Evolutionary conservation across 345 rosid species (phyloP), one percentile per base, ranked within the genome.

Genomic region (Lepidium aucheri): DNA sequence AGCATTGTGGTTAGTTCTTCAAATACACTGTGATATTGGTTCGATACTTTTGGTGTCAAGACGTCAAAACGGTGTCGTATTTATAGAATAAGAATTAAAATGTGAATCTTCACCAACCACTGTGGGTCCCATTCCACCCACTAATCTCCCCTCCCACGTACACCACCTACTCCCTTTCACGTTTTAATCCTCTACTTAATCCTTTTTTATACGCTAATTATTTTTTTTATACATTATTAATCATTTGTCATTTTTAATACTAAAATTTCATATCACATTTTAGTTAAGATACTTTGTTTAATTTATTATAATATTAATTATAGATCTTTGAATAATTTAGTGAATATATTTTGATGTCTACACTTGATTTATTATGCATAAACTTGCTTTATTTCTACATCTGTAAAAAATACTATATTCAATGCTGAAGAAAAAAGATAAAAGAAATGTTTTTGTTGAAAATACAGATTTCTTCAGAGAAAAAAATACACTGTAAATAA

Each of bases 91-190:
- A 46, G 18, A 71, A 36, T 46, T 4, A 53, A 53, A 35, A 34
- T 22, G 76, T 72, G 76, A 57, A 64, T 63, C 75, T 49, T 11
- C 70, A 72, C 76, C 76, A 72, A 72, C 76, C 65, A 40, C 70
- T 11, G 33, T 72, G 70, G 76, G 70, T 49, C 76, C 76, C 70
- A 72, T 24, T 20, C 70, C 60, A 64, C 53, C 76, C 53, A 63
- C 70, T 63, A 54, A 63, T 46, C 44, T 3, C 30, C 26, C n/a
- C 28, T 28, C 64, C 45, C 65, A 54, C 57, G 65, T 56, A 55
- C 65, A 72, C 76, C 76, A 56, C 32, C 32, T 28, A 72, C 76
- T 72, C 76, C 65, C 52, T 39, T 33, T 64, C 76, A 72, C 70
- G 76, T 72, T 72, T 61, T 62, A 38, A 46, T 71, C 38, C 40